Percentiles rank a stretch among this genome's conserved stretches.
Evolutionary conservation across 2,329 filamentous ascomycete genomes (phyloP).

Genomic region (Diaporthe eres): DNA sequence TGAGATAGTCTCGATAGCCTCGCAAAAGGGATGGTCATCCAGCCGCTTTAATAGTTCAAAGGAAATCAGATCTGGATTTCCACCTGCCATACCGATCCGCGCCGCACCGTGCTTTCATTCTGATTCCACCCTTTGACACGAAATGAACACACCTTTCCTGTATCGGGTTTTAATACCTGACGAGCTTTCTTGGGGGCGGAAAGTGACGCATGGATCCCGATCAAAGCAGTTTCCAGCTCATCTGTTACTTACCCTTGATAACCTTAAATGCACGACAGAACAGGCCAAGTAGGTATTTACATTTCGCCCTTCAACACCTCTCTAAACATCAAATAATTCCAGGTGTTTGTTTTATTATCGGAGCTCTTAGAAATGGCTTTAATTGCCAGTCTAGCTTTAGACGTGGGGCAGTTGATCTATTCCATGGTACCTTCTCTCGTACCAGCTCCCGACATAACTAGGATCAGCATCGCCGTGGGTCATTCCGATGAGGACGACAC

Average conservation of each 20-base stretch:
- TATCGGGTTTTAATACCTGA: neutral
- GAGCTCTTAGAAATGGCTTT: neutral
- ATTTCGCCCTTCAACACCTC: too few species aligned
- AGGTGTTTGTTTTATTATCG: too few species aligned
- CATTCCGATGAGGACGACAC: neutral
- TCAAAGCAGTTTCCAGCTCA: neutral
- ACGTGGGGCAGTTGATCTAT: neutral
- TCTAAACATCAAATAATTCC: too few species aligned
- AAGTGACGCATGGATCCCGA: neutral
- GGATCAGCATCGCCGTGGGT: neutral
- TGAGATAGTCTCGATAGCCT: too few species aligned
- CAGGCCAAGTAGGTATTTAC: too few species aligned
- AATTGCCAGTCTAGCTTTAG: neutral
- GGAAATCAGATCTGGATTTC: neutral
- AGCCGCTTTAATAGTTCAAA: neutral
- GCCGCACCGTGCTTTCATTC: neutral
- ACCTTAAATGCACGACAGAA: too few species aligned
- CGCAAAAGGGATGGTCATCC: neutral
- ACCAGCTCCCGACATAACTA: neutral
- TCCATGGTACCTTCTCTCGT: neutral
- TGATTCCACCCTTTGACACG: neutral
- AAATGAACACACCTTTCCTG: neutral
- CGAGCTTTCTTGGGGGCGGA: neutral
- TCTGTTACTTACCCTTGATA: too few species aligned
- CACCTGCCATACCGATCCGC: neutral